A percentile compares a stretch with the other conserved stretches of the same genome.
These are phyloP conservation scores for Phellopilus nigrolimitatus DNA, from an alignment of 1,284 basidiomycete species.

Conservation along the genomic window DNA sequence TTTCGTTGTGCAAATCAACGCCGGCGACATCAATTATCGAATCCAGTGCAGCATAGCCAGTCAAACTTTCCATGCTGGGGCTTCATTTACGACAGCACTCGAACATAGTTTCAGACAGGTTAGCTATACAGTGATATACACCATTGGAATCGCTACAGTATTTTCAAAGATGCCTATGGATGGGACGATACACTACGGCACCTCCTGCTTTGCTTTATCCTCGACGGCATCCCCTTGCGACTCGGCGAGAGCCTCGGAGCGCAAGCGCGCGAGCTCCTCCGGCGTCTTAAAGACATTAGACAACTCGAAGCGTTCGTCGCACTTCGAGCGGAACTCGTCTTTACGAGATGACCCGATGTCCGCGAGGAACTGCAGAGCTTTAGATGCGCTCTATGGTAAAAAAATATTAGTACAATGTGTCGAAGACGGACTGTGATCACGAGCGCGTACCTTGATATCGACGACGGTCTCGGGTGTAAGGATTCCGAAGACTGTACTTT, in stretches of 20 bases:
- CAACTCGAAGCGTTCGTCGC: conserved; percentile 48
- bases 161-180: background rate
- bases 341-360: conserved; percentile 45
- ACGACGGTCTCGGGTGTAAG: conserved; percentile 43
- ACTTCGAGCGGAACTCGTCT: conserved; percentile 54
- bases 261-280: conserved; percentile 37
- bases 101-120: too few relatives aligned
- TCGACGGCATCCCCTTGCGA: background rate
- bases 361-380: conserved; percentile 43
- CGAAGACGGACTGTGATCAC: background rate
- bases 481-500: conserved; percentile 50
- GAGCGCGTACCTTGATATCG: conserved; percentile 49
- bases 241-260: background rate
- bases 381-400: conserved; percentile 42
- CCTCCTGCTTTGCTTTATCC: background rate
- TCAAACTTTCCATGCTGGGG: too few relatives aligned
- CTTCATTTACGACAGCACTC: too few relatives aligned
- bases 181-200: background rate
- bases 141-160: too few relatives aligned
- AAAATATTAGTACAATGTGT: background rate
- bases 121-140: too few relatives aligned
- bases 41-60: too few relatives aligned
- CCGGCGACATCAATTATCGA: too few relatives aligned
- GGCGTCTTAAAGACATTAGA: conserved; percentile 61
- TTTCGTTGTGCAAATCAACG: too few relatives aligned